These are phyloP conservation scores for Phragmites australis DNA, from an alignment of 176 grass and related monocot genomes.

Conservation along the genomic window DNA sequence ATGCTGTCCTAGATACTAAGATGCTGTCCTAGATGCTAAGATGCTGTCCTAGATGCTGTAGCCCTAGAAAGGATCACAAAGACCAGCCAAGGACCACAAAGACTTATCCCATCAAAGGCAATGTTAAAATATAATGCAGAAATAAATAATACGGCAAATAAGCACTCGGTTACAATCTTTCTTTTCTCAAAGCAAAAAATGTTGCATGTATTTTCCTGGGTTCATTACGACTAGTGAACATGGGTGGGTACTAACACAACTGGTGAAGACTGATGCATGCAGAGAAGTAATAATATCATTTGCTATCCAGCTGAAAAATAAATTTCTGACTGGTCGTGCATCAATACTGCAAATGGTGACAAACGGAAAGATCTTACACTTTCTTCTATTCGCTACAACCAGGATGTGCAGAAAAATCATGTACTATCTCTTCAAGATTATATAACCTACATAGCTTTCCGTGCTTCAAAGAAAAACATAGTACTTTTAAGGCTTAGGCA, in stretches of 20 bases:
- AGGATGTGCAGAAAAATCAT: slow-evolving; percentile 3
- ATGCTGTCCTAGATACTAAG: too few species aligned
- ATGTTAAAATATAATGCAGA: slow-evolving; percentile 29
- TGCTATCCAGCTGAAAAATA: neutral
- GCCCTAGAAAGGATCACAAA: too few species aligned
- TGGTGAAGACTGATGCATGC: slow-evolving; percentile 4
- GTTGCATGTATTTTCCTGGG: neutral
- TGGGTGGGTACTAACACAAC: neutral
- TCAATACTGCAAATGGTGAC: slow-evolving; percentile 17
- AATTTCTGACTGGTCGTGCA: neutral
- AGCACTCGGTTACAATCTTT: neutral
- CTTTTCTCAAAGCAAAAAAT: neutral
- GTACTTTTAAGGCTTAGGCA: neutral
- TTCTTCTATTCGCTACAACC: slow-evolving; percentile 7
- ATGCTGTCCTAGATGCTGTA: too few species aligned
- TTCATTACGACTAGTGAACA: slow-evolving; percentile 17
- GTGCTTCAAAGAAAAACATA: slow-evolving; percentile 1
- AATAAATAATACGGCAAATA: slow-evolving; percentile 7
- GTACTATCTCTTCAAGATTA: neutral
- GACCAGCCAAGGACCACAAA: too few species aligned
- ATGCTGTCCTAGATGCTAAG: too few species aligned
- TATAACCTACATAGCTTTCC: neutral
- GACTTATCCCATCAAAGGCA: too few species aligned
- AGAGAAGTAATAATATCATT: slow-evolving; percentile 6
- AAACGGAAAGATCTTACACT: neutral